Base-by-base conservation (phyloP, 225 moss, liverwort and hornwort species). In the Takakia lepidozioides region DNA sequence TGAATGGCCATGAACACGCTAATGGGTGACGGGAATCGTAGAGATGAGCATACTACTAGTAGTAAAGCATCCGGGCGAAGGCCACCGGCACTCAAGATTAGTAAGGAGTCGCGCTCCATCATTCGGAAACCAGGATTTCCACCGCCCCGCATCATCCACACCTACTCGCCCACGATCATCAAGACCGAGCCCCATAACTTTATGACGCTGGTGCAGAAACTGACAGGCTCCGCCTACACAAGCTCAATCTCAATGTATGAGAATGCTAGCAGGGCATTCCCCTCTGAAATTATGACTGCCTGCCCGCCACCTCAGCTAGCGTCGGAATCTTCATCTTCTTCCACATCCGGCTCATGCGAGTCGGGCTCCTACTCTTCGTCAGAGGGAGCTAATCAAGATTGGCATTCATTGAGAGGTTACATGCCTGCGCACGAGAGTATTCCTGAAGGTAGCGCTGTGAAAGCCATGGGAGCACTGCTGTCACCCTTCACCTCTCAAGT, bases 151-250 rank as follows among this genome's bases (percentile, higher is more conserved):
- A 76, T 76, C 37, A 59, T 76, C 46, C 62, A 76, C 55, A 71
- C 63, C 7, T 76, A 63, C 38, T 76, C 70, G 2, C 75, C 70
- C 25, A 76, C 66, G 63, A 55, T 76, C 29, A 66, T 70, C 62
- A 67, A 71, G 66, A 76, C 71, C 28, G 36, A 59, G 56, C 70
- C 75, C 5, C 62, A 76, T 43, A 66, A 76, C 51, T 76, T 71
- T 26, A 43, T 76, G 16, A 66, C 57, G 59, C 46, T 76, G 47
- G 75, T 76, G 5, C 70, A 76, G 58, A 71, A 66, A 57, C 52
- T 76, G 55, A 76, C 75, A 52, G 70, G 75, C 26, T 63, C 42
- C 62, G 0, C 28, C 62, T 9, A 50, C 51, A 7, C 47, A 62
- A 44, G 59, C 61, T n/a, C n/a, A n/a, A n/a, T n/a, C n/a, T n/a